Evolutionary conservation across 2,329 filamentous ascomycete genomes (phyloP), one percentile per base, ranked within the genome.

Genomic region (Verticillium tricorpus): DNA sequence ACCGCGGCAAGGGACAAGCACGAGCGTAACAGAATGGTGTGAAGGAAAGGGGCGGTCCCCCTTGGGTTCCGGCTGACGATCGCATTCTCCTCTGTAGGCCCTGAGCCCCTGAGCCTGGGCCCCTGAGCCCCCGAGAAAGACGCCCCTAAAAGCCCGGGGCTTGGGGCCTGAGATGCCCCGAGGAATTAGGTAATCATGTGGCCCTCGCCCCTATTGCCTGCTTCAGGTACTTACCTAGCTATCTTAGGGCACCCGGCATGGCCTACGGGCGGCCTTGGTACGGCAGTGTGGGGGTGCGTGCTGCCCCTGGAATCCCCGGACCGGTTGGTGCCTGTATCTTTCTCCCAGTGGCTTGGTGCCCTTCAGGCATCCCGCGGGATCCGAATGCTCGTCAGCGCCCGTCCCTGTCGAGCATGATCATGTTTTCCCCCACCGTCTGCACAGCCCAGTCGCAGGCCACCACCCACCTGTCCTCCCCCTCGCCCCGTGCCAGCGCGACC

Each of bases 391-490:
- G 5, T 28, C 28, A 28, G 28, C 28, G 28, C 6, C 28, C 28
- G 28, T 28, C 28, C 28, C 5, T 5, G 28, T 6, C 4, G 28
- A 28, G 28, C 28, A 28, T 28, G 28, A 28, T 50, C 45, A 50
- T 50, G n/a, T 8, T 19, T 19, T 19, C 22, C 12, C n/a, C 5
- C 40, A n/a, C 40, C 6, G 45, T 14, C 19, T 50, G 45, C 19
- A 66, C 35, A 14, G 58, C 31, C 77, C 77, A 78, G 12, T 78
- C 72, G 25, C 77, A 78, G 2, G 70, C 74, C 3, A 78, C 76
- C 17, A 71, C 71, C 76, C 76, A 78, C 22, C 59, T 57, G 45
- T 50, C 45, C n/a, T 50, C n/a, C 19, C 45, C 45, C 7, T 50
- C 8, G 1, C 31, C 58, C 31, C 71, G 62, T 7, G 72, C 70